Base-by-base conservation (phyloP, 1,284 basidiomycete genomes). In the Agaricales sp. region DNA sequence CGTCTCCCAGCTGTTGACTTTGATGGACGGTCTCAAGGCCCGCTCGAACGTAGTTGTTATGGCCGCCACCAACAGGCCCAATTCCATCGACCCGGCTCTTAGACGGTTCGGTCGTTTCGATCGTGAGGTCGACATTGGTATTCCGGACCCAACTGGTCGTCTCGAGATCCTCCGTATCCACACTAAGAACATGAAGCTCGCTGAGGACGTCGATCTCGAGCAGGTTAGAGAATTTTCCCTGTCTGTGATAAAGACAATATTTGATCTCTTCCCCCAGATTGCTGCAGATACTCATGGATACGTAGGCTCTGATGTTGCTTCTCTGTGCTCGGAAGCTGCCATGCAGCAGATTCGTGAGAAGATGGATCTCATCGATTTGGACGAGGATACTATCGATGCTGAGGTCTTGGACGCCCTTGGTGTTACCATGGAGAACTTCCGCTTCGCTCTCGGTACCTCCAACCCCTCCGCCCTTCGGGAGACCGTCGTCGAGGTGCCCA, bases 161-260 rank as follows among this genome's bases (percentile, higher is more conserved):
- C 81, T 98, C 43, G 95, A 99, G 67, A 98, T 99, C 59, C 82
- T 99, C 53, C 89, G 95, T 54, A 99, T 99, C 57, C 95, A 98
- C 75, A 99, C 96, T 52, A 99, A 98, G 84, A 99, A 99, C 76
- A 99, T 99, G 95, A 99, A 98, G 71, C 77, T 99, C 43, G 81
- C 69, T n/a, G 94, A 98, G 51, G 96, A 99, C 60, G 95, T 99
- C 45, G 96, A 99, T 61, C 80, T 99, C 50, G 95, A 99, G 67
- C 92, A 95, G 74, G 86, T 83, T 53, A 47, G 68, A 50, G 18
- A 16, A 4, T 14, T 52, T n/a, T 39, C 46, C 22, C n/a, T n/a
- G 30, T 8, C 30, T n/a, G 30, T 26, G 12, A 26, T 25, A 46
- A 1, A 18, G n/a, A 3, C 8, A 25, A 35, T 13, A 35, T 49